These are phyloP conservation scores for Paecilomyces sp. DNA, from an alignment of 2,329 filamentous ascomycete species.

Conservation along the genomic window DNA sequence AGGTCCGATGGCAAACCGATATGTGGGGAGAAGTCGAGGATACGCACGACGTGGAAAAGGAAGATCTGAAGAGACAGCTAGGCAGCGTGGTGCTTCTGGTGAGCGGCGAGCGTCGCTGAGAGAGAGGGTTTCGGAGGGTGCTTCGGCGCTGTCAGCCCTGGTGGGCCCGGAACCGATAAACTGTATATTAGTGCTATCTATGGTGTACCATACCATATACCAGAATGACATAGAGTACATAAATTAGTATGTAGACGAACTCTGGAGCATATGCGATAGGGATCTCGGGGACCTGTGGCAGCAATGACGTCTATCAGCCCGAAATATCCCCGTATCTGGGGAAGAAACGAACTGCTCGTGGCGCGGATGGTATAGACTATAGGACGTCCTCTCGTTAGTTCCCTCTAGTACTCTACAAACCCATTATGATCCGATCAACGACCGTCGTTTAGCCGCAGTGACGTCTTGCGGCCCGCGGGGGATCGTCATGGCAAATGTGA, in stretches of 20 bases:
- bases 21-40: constrained; percentile 98
- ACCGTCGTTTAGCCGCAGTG: background rate
- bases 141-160: background rate
- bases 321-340: background rate
- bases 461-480: background rate
- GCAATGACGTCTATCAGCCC: background rate
- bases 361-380: too few relatives aligned
- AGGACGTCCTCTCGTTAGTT: too few relatives aligned
- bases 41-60: constrained; percentile 91
- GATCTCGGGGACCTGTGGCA: background rate
- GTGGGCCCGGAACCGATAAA: background rate
- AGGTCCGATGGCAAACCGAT: constrained; percentile 82
- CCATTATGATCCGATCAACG: constrained; percentile 11
- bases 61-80: constrained; percentile 79
- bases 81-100: constrained; percentile 81
- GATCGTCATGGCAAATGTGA: background rate
- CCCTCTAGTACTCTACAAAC: background rate
- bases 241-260: background rate
- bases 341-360: background rate
- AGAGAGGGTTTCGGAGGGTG: background rate
- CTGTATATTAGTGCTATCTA: background rate
- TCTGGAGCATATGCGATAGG: background rate
- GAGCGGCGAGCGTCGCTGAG: constrained; percentile 44
- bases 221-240: too few relatives aligned
- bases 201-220: background rate